Evolutionary conservation across 1,139 yeast species (phyloP).

Genomic region (Yamadazyma pseudoaaseri): DNA sequence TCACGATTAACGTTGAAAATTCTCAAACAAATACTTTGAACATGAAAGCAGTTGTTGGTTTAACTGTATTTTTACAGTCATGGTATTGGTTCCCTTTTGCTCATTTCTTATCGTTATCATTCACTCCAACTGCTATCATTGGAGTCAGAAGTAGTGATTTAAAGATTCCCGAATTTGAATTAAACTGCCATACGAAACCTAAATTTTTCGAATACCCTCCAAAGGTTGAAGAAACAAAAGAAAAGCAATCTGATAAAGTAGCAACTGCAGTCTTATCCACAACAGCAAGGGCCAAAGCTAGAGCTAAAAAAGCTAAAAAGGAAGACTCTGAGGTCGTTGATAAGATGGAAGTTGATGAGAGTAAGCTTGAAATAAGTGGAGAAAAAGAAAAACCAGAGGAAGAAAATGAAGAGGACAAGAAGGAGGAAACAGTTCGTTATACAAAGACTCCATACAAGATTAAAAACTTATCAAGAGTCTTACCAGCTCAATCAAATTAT

Average conservation of each 20-base stretch:
- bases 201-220: slow-evolving; percentile 89
- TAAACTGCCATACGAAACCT: slow-evolving; percentile 79
- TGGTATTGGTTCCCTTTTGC: slow-evolving; percentile 99
- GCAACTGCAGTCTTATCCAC: slow-evolving; percentile 94
- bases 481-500: slow-evolving; percentile 87
- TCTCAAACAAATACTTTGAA: slow-evolving; percentile 89
- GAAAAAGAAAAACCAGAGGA: slow-evolving; percentile 10
- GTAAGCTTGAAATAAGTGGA: slow-evolving; percentile 21
- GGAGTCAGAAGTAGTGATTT: slow-evolving; percentile 82
- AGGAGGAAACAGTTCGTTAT: slow-evolving; percentile 39
- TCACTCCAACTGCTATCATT: slow-evolving; percentile 87
- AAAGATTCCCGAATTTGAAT: slow-evolving; percentile 79
- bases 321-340: slow-evolving; percentile 24
- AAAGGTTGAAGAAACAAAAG: slow-evolving; percentile 74
- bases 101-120: slow-evolving; percentile 88
- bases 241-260: slow-evolving; percentile 83
- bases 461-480: slow-evolving; percentile 79
- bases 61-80: slow-evolving; percentile 85
- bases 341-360: slow-evolving; percentile 21
- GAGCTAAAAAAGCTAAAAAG: slow-evolving; percentile 76
- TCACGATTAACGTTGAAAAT: slow-evolving; percentile 89
- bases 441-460: slow-evolving; percentile 65
- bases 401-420: slow-evolving; percentile 22
- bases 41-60: slow-evolving; percentile 87
- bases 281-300: slow-evolving; percentile 86